These are phyloP conservation scores for Westerdykella sp. DNA, from an alignment of 2,329 filamentous ascomycete species.

Conservation along the genomic window DNA sequence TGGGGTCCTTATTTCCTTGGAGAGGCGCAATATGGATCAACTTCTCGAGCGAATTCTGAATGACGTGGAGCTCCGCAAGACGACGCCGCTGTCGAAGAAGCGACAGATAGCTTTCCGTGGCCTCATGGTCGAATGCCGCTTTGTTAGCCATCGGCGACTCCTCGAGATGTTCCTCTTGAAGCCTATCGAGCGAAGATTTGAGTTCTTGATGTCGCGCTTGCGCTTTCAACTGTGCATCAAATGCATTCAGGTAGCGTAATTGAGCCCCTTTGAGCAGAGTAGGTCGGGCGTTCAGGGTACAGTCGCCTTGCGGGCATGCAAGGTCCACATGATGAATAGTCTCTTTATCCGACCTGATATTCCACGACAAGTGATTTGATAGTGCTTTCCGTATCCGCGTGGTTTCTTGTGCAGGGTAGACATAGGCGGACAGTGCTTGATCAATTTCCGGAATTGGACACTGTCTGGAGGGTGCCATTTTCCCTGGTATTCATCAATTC, in stretches of 20 bases:
- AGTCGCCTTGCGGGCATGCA: conserved; percentile 20
- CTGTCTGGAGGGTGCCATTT: conserved; percentile 19
- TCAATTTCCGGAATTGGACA: conserved; percentile 37
- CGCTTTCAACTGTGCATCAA: conserved; percentile 36
- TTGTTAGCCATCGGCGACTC: conserved; percentile 26
- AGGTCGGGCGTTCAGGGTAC: conserved; percentile 20
- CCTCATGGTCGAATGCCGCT: conserved; percentile 24
- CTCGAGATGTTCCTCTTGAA: conserved; percentile 19
- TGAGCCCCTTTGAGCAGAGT: conserved; percentile 40
- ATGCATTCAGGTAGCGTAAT: conserved; percentile 42
- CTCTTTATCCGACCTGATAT: conserved; percentile 21
- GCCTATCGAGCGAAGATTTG: conserved; percentile 27
- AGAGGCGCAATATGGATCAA: conserved; percentile 34
- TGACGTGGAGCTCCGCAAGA: conserved; percentile 43
- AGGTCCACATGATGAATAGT: conserved; percentile 28
- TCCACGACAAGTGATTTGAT: conserved; percentile 27
- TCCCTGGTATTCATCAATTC: too few relatives aligned
- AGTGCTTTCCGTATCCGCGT: conserved; percentile 31
- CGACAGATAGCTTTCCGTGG: conserved; percentile 35
- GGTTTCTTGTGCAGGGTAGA: conserved; percentile 34
- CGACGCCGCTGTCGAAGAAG: conserved; percentile 43
- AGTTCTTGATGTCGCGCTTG: conserved; percentile 28
- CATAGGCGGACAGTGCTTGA: conserved; percentile 30
- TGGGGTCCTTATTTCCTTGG: conserved; percentile 18
- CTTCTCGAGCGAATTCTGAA: conserved; percentile 41